phyloP scores from a whole-genome alignment of 2,329 filamentous ascomycete genomes.

The Diaporthe helianthi region DNA sequence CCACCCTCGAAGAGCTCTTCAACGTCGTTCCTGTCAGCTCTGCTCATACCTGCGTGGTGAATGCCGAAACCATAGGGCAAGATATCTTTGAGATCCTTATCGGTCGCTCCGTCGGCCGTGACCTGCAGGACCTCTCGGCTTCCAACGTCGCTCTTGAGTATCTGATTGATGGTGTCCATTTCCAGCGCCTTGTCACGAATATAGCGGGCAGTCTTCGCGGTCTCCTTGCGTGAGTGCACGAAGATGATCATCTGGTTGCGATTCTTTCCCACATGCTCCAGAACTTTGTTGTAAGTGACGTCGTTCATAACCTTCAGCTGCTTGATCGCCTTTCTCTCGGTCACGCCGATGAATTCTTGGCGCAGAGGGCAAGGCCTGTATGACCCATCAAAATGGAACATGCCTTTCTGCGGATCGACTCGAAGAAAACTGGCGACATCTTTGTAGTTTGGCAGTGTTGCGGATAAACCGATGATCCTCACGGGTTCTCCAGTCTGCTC shows the following conservation, averaged over 20 bases:
- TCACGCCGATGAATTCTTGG: slow-evolving; percentile 97
- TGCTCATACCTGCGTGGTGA: slow-evolving; percentile 96
- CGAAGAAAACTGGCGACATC: slow-evolving; percentile 96
- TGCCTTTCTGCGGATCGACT: slow-evolving; percentile 81
- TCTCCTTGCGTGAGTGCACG: slow-evolving; percentile 97
- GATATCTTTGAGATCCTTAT: slow-evolving; percentile 90
- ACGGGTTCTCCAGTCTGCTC: slow-evolving; percentile 96
- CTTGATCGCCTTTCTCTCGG: slow-evolving; percentile 98
- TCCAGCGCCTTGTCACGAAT: slow-evolving; percentile 98
- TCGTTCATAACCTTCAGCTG: slow-evolving; percentile 99
- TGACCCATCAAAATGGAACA: slow-evolving; percentile 96
- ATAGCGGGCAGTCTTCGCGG: slow-evolving; percentile 94
- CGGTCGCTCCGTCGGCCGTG: slow-evolving; percentile 81
- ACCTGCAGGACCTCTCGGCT: slow-evolving; percentile 87
- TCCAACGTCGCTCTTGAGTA: slow-evolving; percentile 89
- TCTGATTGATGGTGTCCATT: slow-evolving; percentile 94
- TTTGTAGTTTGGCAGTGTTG: slow-evolving; percentile 93
- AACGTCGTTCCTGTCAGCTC: slow-evolving; percentile 92
- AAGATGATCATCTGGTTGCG: slow-evolving; percentile 99
- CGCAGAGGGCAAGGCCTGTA: slow-evolving; percentile 93
- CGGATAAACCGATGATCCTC: slow-evolving; percentile 89
- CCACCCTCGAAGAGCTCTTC: slow-evolving; percentile 94
- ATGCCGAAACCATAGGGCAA: slow-evolving; percentile 97
- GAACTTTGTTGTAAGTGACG: slow-evolving; percentile 95
- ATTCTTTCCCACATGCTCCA: slow-evolving; percentile 92